A percentile compares a stretch with the other conserved stretches of the same genome.
These are phyloP conservation scores for Curvularia hawaiiensis DNA, from an alignment of 2,329 filamentous ascomycete species.

Conservation along the genomic window DNA sequence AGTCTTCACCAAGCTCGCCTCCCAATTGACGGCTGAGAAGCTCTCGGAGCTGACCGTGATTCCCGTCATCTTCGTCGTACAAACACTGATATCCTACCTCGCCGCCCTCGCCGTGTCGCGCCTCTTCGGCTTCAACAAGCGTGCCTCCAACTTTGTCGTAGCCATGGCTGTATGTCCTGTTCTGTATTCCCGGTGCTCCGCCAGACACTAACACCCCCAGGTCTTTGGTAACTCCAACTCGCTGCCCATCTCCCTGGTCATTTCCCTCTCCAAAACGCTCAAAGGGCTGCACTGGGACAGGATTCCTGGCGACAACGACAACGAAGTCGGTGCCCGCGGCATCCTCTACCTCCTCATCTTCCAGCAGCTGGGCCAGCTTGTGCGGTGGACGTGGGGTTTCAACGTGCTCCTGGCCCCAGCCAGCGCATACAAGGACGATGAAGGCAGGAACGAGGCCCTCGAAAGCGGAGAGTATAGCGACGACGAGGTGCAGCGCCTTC, in stretches of 20 bases:
- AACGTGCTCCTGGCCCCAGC: constrained; percentile 90
- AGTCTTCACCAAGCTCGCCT: constrained; percentile 98
- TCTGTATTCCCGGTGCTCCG: background rate
- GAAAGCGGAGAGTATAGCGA: constrained; percentile 61
- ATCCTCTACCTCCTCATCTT: constrained; percentile 97
- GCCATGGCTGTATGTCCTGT: constrained; percentile 77
- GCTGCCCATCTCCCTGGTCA: constrained; percentile 91
- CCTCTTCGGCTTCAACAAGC: constrained; percentile 79
- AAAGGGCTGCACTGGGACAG: constrained; percentile 92
- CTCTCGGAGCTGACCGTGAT: constrained; percentile 90
- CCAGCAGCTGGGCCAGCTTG: constrained; percentile 92
- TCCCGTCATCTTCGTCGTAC: constrained; percentile 88
- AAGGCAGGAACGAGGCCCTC: constrained; percentile 49
- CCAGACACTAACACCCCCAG: constrained; percentile 46
- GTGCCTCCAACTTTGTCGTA: constrained; percentile 90
- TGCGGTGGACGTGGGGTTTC: constrained; percentile 98
- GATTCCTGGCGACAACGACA: constrained; percentile 89
- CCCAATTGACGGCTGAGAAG: constrained; percentile 90
- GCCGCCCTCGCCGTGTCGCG: constrained; percentile 74
- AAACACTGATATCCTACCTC: constrained; percentile 84
- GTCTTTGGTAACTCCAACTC: constrained; percentile 99
- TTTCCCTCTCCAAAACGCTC: constrained; percentile 91
- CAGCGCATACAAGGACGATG: constrained; percentile 70
- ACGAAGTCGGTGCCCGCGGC: constrained; percentile 89
- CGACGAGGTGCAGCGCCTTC: constrained; percentile 48